These are phyloP conservation scores for Helicocarpus griseus DNA, from an alignment of 2,329 filamentous ascomycete genomes.

Conservation along the genomic window DNA sequence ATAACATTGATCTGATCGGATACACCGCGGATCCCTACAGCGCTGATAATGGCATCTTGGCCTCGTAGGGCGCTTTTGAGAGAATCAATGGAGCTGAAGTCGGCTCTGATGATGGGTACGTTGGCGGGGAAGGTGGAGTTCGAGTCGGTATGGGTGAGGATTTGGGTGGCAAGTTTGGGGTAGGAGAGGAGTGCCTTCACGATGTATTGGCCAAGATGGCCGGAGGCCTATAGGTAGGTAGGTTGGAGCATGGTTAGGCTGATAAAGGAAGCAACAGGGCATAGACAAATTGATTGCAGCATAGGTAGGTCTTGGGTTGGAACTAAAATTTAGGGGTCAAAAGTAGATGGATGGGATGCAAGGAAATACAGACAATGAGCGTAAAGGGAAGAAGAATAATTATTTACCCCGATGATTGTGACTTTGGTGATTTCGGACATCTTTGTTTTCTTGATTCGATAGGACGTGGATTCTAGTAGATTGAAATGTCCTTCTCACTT, in stretches of 20 bases:
- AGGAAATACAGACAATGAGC: not conserved
- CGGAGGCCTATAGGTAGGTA: not conserved
- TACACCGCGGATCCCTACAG: constrained; percentile 5
- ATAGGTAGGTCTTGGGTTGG: not conserved
- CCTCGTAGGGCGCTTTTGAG: constrained; percentile 12
- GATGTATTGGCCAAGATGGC: constrained; percentile 10
- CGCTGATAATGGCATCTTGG: constrained; percentile 15
- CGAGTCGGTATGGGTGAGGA: constrained; percentile 9
- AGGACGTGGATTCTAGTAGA: not conserved
- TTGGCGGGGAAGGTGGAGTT: constrained; percentile 6
- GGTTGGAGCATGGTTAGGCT: not conserved
- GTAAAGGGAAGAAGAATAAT: not conserved
- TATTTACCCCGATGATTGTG: constrained; percentile 6
- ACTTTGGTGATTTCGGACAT: constrained; percentile 6
- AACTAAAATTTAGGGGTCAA: not conserved
- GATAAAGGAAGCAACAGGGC: not conserved
- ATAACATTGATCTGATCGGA: constrained; percentile 2
- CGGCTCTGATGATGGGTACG: constrained; percentile 9
- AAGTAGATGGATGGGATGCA: not conserved
- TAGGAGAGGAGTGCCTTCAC: constrained; percentile 18
- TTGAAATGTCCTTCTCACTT: too few relatives aligned
- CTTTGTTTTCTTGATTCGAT: not conserved
- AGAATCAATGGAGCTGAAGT: constrained; percentile 13
- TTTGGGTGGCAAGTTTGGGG: constrained; percentile 15
- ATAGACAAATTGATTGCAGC: not conserved